Conservation (phyloP, 768 basidiomycete species). For the Lentinula boryana region DNA sequence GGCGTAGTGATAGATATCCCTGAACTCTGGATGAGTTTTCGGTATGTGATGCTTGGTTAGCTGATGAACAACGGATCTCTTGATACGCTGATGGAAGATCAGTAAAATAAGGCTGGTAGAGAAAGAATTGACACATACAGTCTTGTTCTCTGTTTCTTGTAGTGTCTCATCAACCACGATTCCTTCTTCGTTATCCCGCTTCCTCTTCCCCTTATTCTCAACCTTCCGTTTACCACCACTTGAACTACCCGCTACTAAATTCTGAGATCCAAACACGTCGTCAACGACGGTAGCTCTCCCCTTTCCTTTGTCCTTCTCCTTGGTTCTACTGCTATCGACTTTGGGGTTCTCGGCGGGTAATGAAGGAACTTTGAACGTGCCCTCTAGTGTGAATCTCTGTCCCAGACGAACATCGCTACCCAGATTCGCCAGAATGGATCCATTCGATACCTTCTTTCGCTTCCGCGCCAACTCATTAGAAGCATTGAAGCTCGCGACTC, state of each 20-base stretch:
- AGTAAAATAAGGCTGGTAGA: not conserved
- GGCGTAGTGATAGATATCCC: constrained; percentile 39
- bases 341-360: constrained; percentile 25
- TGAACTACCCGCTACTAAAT: not conserved
- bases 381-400: not conserved
- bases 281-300: constrained; percentile 29
- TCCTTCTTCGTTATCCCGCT: constrained; percentile 17
- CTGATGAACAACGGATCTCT: constrained; percentile 34
- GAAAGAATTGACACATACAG: constrained; percentile 30
- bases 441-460: constrained; percentile 24
- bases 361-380: constrained; percentile 42
- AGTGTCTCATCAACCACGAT: constrained; percentile 17
- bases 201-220: constrained; percentile 23
- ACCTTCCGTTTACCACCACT: constrained; percentile 10
- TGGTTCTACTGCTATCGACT: constrained; percentile 12
- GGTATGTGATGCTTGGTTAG: constrained; percentile 31
- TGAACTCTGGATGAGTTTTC: constrained; percentile 46
- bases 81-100: constrained; percentile 31
- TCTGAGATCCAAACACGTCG: constrained; percentile 24
- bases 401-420: constrained; percentile 26
- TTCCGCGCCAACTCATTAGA: constrained; percentile 16
- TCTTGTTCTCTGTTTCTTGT: constrained; percentile 57
- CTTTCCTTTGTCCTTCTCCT: constrained; percentile 24
- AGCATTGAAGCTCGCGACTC: not conserved
- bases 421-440: constrained; percentile 24